Base-by-base conservation (phyloP, 2,329 filamentous ascomycete genomes). In the Aspergillus puulaauensis region DNA sequence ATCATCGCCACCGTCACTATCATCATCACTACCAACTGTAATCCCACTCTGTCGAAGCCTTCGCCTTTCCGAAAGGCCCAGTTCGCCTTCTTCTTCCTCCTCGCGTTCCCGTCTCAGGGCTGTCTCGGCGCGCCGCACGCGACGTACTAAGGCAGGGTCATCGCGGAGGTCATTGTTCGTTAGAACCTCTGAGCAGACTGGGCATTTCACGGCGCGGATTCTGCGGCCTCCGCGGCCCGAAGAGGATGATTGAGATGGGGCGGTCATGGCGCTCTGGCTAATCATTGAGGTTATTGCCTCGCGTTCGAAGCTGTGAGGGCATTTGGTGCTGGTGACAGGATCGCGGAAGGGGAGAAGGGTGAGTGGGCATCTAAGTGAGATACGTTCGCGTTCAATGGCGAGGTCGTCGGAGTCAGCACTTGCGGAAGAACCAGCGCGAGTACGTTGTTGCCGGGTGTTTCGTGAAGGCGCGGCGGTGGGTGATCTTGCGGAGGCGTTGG, bases 271-370 rank as follows among this genome's bases (percentile, higher is more conserved):
- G 43, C 74, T 77, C 11, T 65, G 64, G 0, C 56, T 50, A 35
- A 82, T 75, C 75, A 82, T 79, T 15, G 69, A 67, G 15, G 72
- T 57, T 57, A 82, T 81, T 1, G 79, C 80, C 2, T 65, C 59
- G 17, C 71, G 75, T 63, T 82, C 80, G 63, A 82, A 82, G 49
- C 72, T 79, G 61, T 82, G 80, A 0, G 75, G 77, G 59, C 80
- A 82, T 66, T 79, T 79, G 1, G 70, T 75, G 61, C 76, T 80
- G 5, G 73, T 80, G 2, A 82, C 74, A 0, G 80, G 80, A 55
- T 80, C 72, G 6, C 65, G 64, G 70, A 79, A 82, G 3, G 69
- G 67, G 19, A 73, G 72, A 2, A 81, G 70, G 1, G 80, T 82
- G 23, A 82, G 64, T 0, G 80, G 80, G 57, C 80, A 82, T 58